Evolutionary conservation across 2,329 filamentous ascomycete genomes (phyloP), one percentile per base, ranked within the genome.

Genomic region (Cryphonectria nitschkei): DNA sequence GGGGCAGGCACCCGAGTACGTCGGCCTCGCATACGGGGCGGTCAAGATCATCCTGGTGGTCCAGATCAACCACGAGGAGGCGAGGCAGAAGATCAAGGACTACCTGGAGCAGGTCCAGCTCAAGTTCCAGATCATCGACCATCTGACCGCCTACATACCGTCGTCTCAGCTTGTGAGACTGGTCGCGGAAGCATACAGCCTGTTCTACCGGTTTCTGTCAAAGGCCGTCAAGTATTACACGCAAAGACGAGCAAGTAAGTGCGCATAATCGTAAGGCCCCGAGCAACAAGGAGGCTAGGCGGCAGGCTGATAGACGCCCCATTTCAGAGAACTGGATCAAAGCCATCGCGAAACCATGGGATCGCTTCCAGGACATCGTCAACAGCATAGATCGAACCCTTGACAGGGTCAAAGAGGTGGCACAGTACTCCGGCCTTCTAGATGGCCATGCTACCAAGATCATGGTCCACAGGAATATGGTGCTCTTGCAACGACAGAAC

Each of bases 31-130:
- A 0, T 69, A 69, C 22, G 62, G 68, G 34, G 68, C 61, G 14
- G 14, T 65, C n/a, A 69, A 69, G 37, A 69, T 69, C 26, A 29
- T 65, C 13, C 39, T 69, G 13, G 50, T 69, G 3, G 61, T 54
- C 43, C 62, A 69, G n/a, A 16, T 69, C 68, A 69, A 65, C n/a
- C 37, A 65, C 26, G 8, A 65, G n/a, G 61, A 69, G 46, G 26
- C 46, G 22, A 65, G 58, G 26, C 14, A 52, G 14, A 68, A 68
- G n/a, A 43, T 50, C 22, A 64, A 68, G n/a, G 9, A 13, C 5
- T 63, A 64, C 41, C 13, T 68, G 6, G 43, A 64, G 29, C 41
- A 64, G n/a, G 32, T 68, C 32, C 56, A 50, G n/a, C 43, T 64
- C 7, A 64, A 68, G 41, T 68, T 64, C 26, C 6, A 56, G 50